Conservation (phyloP, 192 early-diverging fungal genomes). For the Entomortierella beljakovae region DNA sequence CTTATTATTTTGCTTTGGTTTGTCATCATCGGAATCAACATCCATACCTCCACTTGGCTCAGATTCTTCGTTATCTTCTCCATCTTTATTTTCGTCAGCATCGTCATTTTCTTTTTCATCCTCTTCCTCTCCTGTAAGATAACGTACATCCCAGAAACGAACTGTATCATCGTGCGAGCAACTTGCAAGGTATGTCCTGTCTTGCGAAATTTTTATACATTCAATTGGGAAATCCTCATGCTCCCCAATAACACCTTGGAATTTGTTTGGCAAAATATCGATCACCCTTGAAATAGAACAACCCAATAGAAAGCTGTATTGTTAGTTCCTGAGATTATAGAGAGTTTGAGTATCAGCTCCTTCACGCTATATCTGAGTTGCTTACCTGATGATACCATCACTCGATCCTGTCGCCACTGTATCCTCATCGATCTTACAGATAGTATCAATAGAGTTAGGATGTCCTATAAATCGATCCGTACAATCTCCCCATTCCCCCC, state of each 20-base stretch:
- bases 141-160: slow-evolving; percentile 88
- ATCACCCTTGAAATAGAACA: slow-evolving; percentile 66
- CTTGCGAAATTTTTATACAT: slow-evolving; percentile 75
- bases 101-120: slow-evolving; percentile 58
- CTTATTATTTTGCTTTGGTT: slow-evolving; percentile 39
- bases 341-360: background rate
- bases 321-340: background rate
- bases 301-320: background rate
- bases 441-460: slow-evolving; percentile 88
- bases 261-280: slow-evolving; percentile 90
- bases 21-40: slow-evolving; percentile 53
- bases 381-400: slow-evolving; percentile 87
- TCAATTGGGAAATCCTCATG: slow-evolving; percentile 94
- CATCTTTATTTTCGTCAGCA: slow-evolving; percentile 58
- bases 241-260: slow-evolving; percentile 90
- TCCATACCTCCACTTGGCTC: slow-evolving; percentile 33
- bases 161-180: slow-evolving; percentile 90
- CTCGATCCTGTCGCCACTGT: slow-evolving; percentile 90
- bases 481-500: slow-evolving; percentile 92
- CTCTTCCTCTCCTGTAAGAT: slow-evolving; percentile 63
- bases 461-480: slow-evolving; percentile 96
- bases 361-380: background rate
- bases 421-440: slow-evolving; percentile 87
- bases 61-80: slow-evolving; percentile 34
- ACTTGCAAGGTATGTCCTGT: slow-evolving; percentile 81